Evolutionary conservation across 257 asterid species (phyloP), one percentile per base, ranked within the genome.

Genomic region (Mentha longifolia): DNA sequence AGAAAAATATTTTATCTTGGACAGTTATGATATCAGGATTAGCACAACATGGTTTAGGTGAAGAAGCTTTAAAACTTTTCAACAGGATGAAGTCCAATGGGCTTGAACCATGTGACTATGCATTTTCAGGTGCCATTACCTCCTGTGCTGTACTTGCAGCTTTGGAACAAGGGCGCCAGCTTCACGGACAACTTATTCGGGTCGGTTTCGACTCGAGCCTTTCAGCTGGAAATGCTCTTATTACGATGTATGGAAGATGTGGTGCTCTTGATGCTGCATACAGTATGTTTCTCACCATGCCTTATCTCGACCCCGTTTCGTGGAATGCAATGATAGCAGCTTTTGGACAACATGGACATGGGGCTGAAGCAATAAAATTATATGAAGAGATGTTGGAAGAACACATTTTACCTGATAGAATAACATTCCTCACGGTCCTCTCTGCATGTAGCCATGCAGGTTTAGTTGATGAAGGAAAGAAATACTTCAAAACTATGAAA

Each of bases 261-360:
- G 95, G 95, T 46, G 89, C 75, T 31, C 85, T 88, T 61, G 84
- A 86, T 68, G 87, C 79, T 43, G 90, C 92, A 30, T 74, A 70
- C 7, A 42, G 10, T 5, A 68, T 78, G 71, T 88, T 88, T 66
- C 78, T 76, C 58, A 78, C 84, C 22, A 81, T 86, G 90, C 85
- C 90, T 67, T 82, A 68, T 71, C 63, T 84, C 67, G 95, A 86
- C 77, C 73, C 89, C 3, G 89, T 88, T 28, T 88, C 95, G 68
- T 88, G 95, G 95, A 88, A 88, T 77, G 92, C 95, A 5, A 86
- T 88, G 85, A 78, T 88, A 60, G 87, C 95, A 31, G 95, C 92
- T 58, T 69, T 86, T 42, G 95, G 90, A 54, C 95, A 86, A 45
- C 92, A 88, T 68, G 92, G 95, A 22, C 89, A 79, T 45, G 92